Conservation (phyloP, 208 protist genomes). For the Porcisia deanei region DNA sequence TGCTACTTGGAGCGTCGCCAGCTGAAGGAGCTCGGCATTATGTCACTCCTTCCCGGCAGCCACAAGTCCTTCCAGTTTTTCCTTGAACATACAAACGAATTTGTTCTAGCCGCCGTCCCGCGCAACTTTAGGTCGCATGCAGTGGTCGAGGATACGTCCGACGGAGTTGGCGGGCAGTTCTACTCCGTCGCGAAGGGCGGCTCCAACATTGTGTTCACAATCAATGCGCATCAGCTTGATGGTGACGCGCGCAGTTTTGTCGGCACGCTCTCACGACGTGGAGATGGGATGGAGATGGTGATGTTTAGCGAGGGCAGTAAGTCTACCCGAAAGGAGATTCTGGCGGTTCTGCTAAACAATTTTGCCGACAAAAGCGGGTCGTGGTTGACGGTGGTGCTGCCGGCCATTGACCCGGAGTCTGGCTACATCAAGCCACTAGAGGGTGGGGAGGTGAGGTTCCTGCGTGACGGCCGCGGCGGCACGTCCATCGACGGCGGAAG, state of each 20-base stretch:
- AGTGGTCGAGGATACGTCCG: conserved; percentile 31
- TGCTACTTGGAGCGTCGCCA: conserved; percentile 44
- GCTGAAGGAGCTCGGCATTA: conserved; percentile 15
- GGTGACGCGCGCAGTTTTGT: conserved; percentile 40
- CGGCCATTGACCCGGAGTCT: conserved; percentile 43
- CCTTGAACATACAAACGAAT: conserved; percentile 46
- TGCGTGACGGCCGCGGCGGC: conserved; percentile 38
- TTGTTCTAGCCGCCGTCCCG: conserved; percentile 37
- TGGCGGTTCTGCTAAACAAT: conserved; percentile 28
- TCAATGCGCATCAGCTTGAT: conserved; percentile 32
- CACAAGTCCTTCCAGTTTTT: conserved; percentile 38
- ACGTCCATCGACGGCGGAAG: conserved; percentile 32
- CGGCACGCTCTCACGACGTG: conserved; percentile 34
- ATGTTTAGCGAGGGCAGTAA: conserved; percentile 47
- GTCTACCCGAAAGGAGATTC: conserved; percentile 41
- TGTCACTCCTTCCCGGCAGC: conserved; percentile 18
- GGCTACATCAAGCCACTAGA: conserved; percentile 45
- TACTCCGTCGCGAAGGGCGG: conserved; percentile 31
- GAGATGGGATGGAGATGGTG: conserved; percentile 36
- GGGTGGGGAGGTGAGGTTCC: conserved; percentile 40
- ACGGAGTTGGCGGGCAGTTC: conserved; percentile 28
- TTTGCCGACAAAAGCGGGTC: conserved; percentile 32
- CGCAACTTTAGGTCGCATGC: conserved; percentile 10
- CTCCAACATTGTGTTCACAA: conserved; percentile 36
- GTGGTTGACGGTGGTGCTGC: conserved; percentile 43